Base-by-base conservation (phyloP, 169 alveolate species). In the Cryptosporidium meleagridis region DNA sequence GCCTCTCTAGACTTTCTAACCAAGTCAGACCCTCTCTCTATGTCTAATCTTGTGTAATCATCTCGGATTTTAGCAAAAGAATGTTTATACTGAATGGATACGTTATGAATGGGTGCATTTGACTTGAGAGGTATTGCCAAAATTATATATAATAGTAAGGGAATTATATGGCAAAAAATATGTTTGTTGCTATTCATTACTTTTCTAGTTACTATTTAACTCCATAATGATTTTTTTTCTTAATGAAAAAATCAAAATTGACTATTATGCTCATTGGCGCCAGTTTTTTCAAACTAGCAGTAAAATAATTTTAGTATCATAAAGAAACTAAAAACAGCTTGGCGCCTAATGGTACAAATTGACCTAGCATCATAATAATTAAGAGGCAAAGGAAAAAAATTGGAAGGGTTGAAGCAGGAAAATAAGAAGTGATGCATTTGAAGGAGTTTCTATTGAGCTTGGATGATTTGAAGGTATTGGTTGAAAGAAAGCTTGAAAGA, bases 381-480 rank as follows among this genome's bases (percentile, higher is more conserved):
- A 37, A 23, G 62, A 16, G 61, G 26, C 31, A 53, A 8, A 37
- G 21, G 5, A 55, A n/a, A 55, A 55, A 55, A 26, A 2, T 26
- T 5, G 14, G 26, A 29, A 7, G 8, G 26, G 2, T 48, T 48
- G 55, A 48, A 12, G 12, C 7, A 14, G 21, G 55, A 0, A 48
- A 14, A 48, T 12, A n/a, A 26, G 10, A 26, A 55, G 37, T 2
- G 39, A 73, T 73, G 86, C 29, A 3, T 21, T 53, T 61, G 29
- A 55, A 52, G 26, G 71, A 55, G 29, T 73, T 55, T 58, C 14
- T 21, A n/a, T 9, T 73, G 26, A 59, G 18, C 26, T 9, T 73
- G 33, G 86, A 73, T 14, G 86, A 73, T 12, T 6, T 73, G 65
- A 55, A 26, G 14, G 70, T 31, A 5, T 59, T 55, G 31, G 59